Percentiles rank a stretch among this genome's conserved stretches.
Evolutionary conservation across 495 filamentous ascomycete species (phyloP).

Genomic region (Daldinia vernicosa): DNA sequence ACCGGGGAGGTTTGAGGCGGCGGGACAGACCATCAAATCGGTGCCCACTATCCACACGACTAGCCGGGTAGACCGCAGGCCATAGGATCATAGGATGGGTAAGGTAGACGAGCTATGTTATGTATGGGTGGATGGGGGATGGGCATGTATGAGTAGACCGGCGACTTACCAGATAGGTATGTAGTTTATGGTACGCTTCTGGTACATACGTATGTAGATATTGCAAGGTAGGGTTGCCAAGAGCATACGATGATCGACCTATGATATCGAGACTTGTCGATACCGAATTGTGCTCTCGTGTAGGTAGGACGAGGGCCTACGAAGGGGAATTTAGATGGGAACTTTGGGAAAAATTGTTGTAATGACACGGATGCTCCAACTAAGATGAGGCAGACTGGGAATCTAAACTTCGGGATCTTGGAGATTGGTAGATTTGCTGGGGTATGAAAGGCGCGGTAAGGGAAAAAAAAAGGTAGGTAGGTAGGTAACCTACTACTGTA

Average conservation of each 20-base stretch:
- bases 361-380: constrained; percentile 39
- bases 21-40: constrained; percentile 49
- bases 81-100: constrained; percentile 29
- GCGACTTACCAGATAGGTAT: constrained; percentile 22
- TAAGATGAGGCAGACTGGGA: constrained; percentile 34
- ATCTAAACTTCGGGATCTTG: constrained; percentile 25
- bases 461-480: constrained; percentile 3
- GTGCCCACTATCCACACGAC: constrained; percentile 44
- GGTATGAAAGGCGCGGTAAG: constrained; percentile 12
- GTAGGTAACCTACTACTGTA: not conserved
- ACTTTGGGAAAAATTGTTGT: constrained; percentile 2
- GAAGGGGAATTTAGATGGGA: not conserved
- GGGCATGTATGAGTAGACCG: constrained; percentile 10
- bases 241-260: constrained; percentile 41
- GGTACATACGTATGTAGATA: constrained; percentile 17
- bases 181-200: constrained; percentile 5
- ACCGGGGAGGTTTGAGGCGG: constrained; percentile 50
- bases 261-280: constrained; percentile 37
- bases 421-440: constrained; percentile 1
- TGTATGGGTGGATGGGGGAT: constrained; percentile 8
- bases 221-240: constrained; percentile 21
- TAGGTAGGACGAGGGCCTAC: not conserved
- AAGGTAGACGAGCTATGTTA: constrained; percentile 12
- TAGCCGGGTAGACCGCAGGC: constrained; percentile 36
- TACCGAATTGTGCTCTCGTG: constrained; percentile 6